A percentile compares a stretch with the other conserved stretches of the same genome.
Conservation (phyloP, 768 basidiomycete species). For the Chalciporus pseudorubinellus region DNA sequence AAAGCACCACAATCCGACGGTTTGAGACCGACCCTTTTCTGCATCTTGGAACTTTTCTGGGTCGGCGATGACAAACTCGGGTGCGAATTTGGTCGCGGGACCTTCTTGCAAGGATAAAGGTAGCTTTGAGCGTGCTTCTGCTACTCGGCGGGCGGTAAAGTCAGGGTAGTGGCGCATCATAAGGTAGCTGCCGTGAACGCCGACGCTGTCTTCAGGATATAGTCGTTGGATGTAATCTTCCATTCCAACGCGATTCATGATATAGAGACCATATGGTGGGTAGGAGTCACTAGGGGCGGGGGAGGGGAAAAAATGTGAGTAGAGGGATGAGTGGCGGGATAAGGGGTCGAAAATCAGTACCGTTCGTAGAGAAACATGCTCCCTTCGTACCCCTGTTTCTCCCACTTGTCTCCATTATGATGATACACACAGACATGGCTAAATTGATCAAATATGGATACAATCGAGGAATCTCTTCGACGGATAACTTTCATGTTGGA, state of each 20-base stretch:
- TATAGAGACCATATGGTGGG: constrained; percentile 82
- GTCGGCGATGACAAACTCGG: constrained; percentile 42
- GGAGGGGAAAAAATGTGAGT: neutral
- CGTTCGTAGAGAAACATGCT: constrained; percentile 87
- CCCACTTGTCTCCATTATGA: constrained; percentile 72
- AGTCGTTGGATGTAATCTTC: constrained; percentile 74
- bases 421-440: constrained; percentile 84
- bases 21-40: constrained; percentile 55
- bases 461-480: constrained; percentile 75
- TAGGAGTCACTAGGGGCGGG: constrained; percentile 55
- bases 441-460: constrained; percentile 83
- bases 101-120: constrained; percentile 28
- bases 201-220: constrained; percentile 76
- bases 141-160: constrained; percentile 52
- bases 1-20: constrained; percentile 76
- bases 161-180: constrained; percentile 75
- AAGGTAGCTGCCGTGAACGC: constrained; percentile 56
- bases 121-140: constrained; percentile 30
- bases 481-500: constrained; percentile 80
- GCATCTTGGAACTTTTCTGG: constrained; percentile 44
- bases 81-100: constrained; percentile 46
- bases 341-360: constrained; percentile 39
- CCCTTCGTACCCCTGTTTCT: constrained; percentile 82
- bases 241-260: constrained; percentile 78
- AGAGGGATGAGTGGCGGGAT: neutral